These are phyloP conservation scores for Saxispiralis lemnorum DNA, from an alignment of 495 filamentous ascomycete genomes.

Conservation along the genomic window DNA sequence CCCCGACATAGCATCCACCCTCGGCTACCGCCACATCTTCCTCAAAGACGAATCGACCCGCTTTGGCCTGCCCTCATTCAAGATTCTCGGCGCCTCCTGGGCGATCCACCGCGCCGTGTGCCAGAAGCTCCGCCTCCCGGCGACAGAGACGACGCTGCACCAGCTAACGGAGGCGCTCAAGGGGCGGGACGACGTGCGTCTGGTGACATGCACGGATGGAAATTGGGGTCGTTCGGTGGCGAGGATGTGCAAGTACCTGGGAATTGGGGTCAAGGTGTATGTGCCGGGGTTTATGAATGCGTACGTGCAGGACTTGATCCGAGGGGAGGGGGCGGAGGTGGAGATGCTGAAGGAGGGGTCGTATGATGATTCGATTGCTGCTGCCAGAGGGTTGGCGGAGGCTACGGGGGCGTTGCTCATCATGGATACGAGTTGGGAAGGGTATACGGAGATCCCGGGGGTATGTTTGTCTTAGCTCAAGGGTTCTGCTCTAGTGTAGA, in stretches of 20 bases:
- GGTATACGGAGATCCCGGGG: conserved; percentile 42
- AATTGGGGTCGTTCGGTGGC: conserved; percentile 59
- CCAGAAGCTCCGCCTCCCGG: conserved; percentile 24
- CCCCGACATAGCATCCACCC: conserved; percentile 33
- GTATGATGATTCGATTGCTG: conserved; percentile 42
- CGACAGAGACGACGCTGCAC: conserved; percentile 19
- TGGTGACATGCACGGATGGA: conserved; percentile 46
- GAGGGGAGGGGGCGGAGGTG: conserved; percentile 39
- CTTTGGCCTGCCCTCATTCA: conserved; percentile 50
- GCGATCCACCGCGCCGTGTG: conserved; percentile 39
- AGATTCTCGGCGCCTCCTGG: conserved; percentile 65
- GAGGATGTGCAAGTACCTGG: conserved; percentile 40
- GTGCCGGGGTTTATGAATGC: conserved; percentile 38
- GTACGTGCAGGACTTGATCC: conserved; percentile 35
- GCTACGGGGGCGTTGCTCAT: conserved; percentile 34
- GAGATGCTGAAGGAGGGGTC: conserved; percentile 30
- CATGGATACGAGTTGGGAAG: conserved; percentile 45
- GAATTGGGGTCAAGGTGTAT: conserved; percentile 33
- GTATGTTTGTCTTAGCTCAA: conserved; percentile 13
- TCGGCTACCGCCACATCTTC: conserved; percentile 35
- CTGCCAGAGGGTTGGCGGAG: conserved; percentile 25
- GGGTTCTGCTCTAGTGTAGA: not conserved
- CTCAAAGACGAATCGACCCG: conserved; percentile 27
- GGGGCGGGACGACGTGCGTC: conserved; percentile 11
- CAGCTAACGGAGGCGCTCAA: conserved; percentile 21